Evolutionary conservation across 192 early-diverging fungal genomes (phyloP).

Genomic region (Entophlyctis luteolus): DNA sequence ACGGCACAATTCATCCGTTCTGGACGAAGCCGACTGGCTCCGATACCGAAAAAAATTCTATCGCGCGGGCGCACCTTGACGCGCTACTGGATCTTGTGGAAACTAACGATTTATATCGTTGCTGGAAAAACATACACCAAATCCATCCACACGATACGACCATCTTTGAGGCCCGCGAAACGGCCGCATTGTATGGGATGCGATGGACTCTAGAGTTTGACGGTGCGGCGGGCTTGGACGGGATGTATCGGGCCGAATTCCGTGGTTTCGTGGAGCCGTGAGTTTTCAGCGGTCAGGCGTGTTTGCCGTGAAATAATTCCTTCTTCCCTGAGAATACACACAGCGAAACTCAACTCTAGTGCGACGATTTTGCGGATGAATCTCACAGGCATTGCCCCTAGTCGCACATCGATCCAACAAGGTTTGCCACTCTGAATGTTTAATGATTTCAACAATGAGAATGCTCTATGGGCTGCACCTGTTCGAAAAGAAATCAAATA

Average conservation of each 20-base stretch:
- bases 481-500: too few relatives aligned
- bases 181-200: conserved; percentile 2
- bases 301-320: too few relatives aligned
- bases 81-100: background rate
- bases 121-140: conserved; percentile 20
- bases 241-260: conserved; percentile 9
- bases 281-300: too few relatives aligned
- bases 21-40: conserved; percentile 12
- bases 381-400: too few relatives aligned
- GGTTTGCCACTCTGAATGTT: too few relatives aligned
- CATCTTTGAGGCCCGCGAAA: conserved; percentile 14
- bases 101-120: background rate
- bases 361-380: too few relatives aligned
- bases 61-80: conserved; percentile 2
- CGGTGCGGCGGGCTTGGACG: background rate
- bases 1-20: background rate
- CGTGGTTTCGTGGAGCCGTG: conserved; percentile 18
- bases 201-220: conserved; percentile 17
- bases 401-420: too few relatives aligned
- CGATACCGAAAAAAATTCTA: conserved; percentile 4
- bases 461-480: too few relatives aligned
- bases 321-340: too few relatives aligned
- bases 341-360: too few relatives aligned
- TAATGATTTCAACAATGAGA: too few relatives aligned
- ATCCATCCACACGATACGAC: conserved; percentile 18